phyloP scores from a whole-genome alignment of 2,329 filamentous ascomycete genomes.

The Cladosporium colombiae region DNA sequence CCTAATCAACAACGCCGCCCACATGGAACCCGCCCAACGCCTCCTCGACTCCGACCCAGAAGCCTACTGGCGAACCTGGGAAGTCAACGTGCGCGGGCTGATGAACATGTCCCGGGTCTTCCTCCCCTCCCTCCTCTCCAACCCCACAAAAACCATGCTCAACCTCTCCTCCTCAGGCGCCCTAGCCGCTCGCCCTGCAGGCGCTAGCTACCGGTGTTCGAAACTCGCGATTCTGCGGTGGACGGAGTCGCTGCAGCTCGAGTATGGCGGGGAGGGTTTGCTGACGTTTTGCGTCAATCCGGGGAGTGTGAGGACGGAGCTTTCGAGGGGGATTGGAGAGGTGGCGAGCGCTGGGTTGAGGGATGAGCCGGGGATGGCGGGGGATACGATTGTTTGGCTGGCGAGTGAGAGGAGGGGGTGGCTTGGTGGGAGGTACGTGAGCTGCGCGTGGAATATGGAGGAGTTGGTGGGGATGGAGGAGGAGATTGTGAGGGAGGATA shows the following conservation, averaged over 20 bases:
- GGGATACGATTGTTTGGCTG: slow-evolving; percentile 37
- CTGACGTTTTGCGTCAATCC: slow-evolving; percentile 49
- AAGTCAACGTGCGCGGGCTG: slow-evolving; percentile 54
- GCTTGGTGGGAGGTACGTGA: slow-evolving; percentile 43
- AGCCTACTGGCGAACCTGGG: slow-evolving; percentile 52
- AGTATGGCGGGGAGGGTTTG: slow-evolving; percentile 48
- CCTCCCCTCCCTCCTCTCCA: slow-evolving; percentile 45
- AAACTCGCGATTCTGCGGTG: slow-evolving; percentile 51
- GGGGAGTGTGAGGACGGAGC: slow-evolving; percentile 48
- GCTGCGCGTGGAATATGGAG: slow-evolving; percentile 43
- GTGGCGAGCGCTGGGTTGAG: slow-evolving; percentile 25
- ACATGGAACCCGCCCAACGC: slow-evolving; percentile 18
- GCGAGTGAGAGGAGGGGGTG: slow-evolving; percentile 40
- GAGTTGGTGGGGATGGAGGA: slow-evolving; percentile 38
- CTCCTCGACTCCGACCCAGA: slow-evolving; percentile 34
- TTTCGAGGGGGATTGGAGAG: slow-evolving; percentile 43
- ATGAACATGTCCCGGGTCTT: slow-evolving; percentile 43
- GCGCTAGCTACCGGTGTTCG: slow-evolving; percentile 48
- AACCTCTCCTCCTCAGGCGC: slow-evolving; percentile 46
- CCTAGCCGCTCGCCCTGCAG: slow-evolving; percentile 27
- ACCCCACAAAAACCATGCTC: slow-evolving; percentile 46
- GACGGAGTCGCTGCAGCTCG: slow-evolving; percentile 47
- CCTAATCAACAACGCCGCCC: slow-evolving; percentile 43
- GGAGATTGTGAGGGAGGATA: slow-evolving; percentile 38
- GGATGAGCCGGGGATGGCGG: slow-evolving; percentile 38